Evolutionary conservation across 768 basidiomycete genomes (phyloP), one percentile per base, ranked within the genome.

Genomic region (Pluteus cervinus): DNA sequence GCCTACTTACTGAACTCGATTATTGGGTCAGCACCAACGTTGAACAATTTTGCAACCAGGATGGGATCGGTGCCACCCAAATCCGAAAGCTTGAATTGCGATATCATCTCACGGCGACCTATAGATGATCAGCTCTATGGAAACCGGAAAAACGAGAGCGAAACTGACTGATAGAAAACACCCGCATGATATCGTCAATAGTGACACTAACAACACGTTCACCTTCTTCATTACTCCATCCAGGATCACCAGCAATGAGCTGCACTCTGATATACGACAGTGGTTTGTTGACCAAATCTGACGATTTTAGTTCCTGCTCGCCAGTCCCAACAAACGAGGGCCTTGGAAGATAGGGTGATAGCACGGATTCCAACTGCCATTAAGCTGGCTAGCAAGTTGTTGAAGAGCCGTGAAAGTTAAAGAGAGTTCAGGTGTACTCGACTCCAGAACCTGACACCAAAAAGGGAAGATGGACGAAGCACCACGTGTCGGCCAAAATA

Each of bases 291-390:
- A 1, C 90, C 91, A 48, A 92, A 93, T 12, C 88, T 68, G 24
- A 90, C 85, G 33, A 91, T 82, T 66, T 93, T 94, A 8, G 78
- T 81, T 9, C 91, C 91, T 0, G 82, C 71, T 4, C 89, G 75
- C 87, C 86, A 89, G 58, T 90, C 86, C 87, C 86, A 92, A 49
- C 85, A 87, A 10, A 93, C 89, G 63, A 54, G 81, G 55, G 59
- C 90, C 52, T 79, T 80, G 2, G 82, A 80, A 3, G 86, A 87
- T 20, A 94, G 70, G 0, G 89, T 87, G 16, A 93, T 86, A 7
- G 89, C 88, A 16, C 90, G 78, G 39, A 93, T n/a, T n/a, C n/a
- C n/a, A n/a, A n/a, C n/a, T 92, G 5, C 89, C 89, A 40, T 92
- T 91, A 26, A 90, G 64, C 55, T 92, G 90, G 4, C 86, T 87